Evolutionary conservation across 1,284 basidiomycete species (phyloP), one percentile per base, ranked within the genome.

Genomic region (Pseudozyma flocculosa): DNA sequence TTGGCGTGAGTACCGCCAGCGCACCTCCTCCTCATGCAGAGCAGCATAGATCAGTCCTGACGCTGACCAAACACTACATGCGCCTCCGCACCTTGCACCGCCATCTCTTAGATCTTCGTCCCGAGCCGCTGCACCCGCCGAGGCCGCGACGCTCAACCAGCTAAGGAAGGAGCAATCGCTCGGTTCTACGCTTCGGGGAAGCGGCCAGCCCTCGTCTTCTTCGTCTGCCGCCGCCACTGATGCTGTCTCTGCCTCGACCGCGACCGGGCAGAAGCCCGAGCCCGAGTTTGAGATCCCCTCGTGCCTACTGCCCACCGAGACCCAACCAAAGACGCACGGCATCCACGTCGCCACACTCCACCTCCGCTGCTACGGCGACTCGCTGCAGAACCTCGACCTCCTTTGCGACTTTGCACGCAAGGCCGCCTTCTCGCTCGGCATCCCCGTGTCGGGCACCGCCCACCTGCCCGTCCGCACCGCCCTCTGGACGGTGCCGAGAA

Each of bases 321-420:
- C 58, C 26, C 61, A 53, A 18, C 54, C 61, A 3, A 40, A 24
- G 15, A 87, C 86, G 3, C 85, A 92, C 80, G 80, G 82, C 50
- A 82, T 91, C 50, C 91, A 92, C 50, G 89, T 88, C 64, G 92
- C 90, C 4, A 84, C 84, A 41, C 82, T 97, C 50, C 89, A 92
- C 71, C 85, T 96, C 72, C 87, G 88, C 55, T 86, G 90, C 1
- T 85, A 93, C 81, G 45, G 45, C 19, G 54, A 58, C 34, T 52
- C 57, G 18, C 78, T 82, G 36, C 82, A 77, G 29, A 71, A 85
- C 19, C 85, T 98, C 45, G 85, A 87, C 69, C 84, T 93, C 62
- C 92, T 89, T 79, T 83, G 87, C 1, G 87, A 90, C 77, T 94
- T 98, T 78, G 87, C 88, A 0, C 79, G 85, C 1, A 90, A 92